phyloP scores from a whole-genome alignment of 192 early-diverging fungal genomes.

The Coemansia sp. region DNA sequence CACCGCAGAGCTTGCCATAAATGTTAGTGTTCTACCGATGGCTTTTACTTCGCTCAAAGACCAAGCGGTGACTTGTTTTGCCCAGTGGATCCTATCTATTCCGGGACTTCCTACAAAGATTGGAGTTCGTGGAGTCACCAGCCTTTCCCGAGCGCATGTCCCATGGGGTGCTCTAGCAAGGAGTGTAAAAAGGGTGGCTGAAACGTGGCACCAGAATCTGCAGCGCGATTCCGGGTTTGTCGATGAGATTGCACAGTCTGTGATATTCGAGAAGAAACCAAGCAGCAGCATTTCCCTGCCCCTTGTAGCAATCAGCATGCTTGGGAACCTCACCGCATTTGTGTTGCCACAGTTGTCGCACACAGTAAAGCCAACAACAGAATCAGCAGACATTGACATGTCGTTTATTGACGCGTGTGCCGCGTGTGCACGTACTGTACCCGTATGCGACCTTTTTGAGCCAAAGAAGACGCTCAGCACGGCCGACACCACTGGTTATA shows the following conservation, averaged over 20 bases:
- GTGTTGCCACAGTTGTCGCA: constrained; percentile 36
- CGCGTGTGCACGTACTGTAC: constrained; percentile 32
- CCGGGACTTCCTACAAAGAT: constrained; percentile 48
- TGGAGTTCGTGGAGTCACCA: constrained; percentile 30
- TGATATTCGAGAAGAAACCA: constrained; percentile 6
- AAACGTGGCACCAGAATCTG: constrained; percentile 10
- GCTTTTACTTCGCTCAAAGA: constrained; percentile 5
- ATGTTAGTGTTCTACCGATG: constrained; percentile 24
- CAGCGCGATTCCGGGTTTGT: neutral
- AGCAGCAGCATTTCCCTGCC: constrained; percentile 6
- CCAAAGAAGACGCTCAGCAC: neutral
- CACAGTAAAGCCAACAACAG: constrained; percentile 5
- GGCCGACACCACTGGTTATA: neutral
- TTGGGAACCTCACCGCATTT: constrained; percentile 50
- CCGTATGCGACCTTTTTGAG: constrained; percentile 36
- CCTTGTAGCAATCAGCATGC: constrained; percentile 32
- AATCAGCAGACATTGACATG: constrained; percentile 2
- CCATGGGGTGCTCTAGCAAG: constrained; percentile 15
- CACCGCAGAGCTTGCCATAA: constrained; percentile 2
- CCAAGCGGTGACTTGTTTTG: constrained; percentile 28
- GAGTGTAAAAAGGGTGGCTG: neutral
- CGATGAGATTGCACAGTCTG: neutral
- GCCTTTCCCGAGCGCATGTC: constrained; percentile 19
- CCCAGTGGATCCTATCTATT: constrained; percentile 27
- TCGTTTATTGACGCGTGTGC: constrained; percentile 32